Evolutionary conservation across 148 eudicot species (phyloP).

Genomic region (Fagopyrum esculentum): DNA sequence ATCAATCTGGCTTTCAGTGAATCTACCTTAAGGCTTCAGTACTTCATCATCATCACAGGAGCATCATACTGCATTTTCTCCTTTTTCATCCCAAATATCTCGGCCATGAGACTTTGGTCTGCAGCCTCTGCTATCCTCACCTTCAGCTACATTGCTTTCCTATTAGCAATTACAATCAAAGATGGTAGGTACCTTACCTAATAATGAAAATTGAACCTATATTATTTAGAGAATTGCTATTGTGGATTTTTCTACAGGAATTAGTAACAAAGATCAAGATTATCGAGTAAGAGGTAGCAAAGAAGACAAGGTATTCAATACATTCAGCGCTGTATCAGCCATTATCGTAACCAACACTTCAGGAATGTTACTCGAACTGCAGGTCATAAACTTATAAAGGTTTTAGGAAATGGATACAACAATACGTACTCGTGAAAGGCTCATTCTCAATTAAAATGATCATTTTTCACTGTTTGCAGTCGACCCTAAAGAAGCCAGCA

Average conservation of each 20-base stretch:
- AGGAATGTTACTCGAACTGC: conserved; percentile 57
- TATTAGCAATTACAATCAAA: conserved; percentile 22
- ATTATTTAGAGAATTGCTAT: not conserved
- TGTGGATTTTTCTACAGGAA: conserved; percentile 23
- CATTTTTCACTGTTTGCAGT: conserved; percentile 13
- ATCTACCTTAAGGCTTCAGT: conserved; percentile 47
- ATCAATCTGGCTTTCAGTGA: conserved; percentile 40
- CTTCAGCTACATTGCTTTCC: conserved; percentile 33
- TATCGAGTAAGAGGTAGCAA: conserved; percentile 41
- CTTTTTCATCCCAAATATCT: conserved; percentile 44
- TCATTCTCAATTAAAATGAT: not conserved
- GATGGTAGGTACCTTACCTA: conserved; percentile 31
- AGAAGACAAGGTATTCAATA: conserved; percentile 32
- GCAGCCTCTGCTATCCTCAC: conserved; percentile 41
- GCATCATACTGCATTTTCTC: conserved; percentile 37
- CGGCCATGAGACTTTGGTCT: conserved; percentile 53
- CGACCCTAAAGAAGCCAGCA: conserved; percentile 27
- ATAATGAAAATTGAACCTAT: not conserved
- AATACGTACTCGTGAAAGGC: not conserved
- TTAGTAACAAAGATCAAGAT: conserved; percentile 28
- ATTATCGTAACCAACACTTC: conserved; percentile 48
- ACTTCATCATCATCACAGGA: conserved; percentile 51
- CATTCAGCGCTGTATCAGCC: conserved; percentile 51
- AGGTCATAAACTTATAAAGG: conserved; percentile 21
- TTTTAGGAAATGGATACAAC: not conserved